These are phyloP conservation scores for Podila clonocystis DNA, from an alignment of 192 early-diverging fungal species.

Conservation along the genomic window DNA sequence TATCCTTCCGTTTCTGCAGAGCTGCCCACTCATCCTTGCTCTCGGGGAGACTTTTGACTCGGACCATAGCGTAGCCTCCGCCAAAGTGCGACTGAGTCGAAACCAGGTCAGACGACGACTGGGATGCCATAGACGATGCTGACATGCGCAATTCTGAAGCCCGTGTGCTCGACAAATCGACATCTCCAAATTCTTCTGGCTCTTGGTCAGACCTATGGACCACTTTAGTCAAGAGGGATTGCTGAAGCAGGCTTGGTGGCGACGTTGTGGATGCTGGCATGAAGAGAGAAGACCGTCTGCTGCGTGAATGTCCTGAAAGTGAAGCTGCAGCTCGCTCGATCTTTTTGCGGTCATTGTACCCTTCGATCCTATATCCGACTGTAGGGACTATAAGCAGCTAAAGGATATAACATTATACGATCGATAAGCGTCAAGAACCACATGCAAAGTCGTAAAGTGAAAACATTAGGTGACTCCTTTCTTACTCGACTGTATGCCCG, in stretches of 20 bases:
- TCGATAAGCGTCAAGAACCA: neutral
- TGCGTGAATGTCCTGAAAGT: neutral
- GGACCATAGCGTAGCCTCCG: slow-evolving; percentile 7
- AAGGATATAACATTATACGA: neutral
- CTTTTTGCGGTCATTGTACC: slow-evolving; percentile 33
- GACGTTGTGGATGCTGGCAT: neutral
- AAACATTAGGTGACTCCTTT: too few species aligned
- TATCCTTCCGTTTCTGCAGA: slow-evolving; percentile 28
- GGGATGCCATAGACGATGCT: neutral
- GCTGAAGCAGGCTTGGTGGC: neutral
- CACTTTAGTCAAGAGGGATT: neutral
- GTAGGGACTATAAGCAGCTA: slow-evolving; percentile 37
- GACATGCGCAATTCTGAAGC: neutral
- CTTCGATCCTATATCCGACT: slow-evolving; percentile 33
- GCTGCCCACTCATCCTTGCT: slow-evolving; percentile 31
- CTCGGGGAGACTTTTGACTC: slow-evolving; percentile 33
- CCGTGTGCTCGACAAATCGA: too few species aligned
- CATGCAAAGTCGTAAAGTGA: too few species aligned
- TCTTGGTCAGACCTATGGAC: neutral
- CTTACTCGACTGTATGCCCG: slow-evolving; percentile 29
- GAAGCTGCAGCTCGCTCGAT: slow-evolving; percentile 15
- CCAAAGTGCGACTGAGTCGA: neutral
- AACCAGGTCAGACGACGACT: neutral
- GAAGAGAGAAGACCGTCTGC: neutral
- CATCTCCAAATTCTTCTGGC: neutral